Conservation (phyloP, 345 rosid genomes). For the Xanthoceras sorbifolium region DNA sequence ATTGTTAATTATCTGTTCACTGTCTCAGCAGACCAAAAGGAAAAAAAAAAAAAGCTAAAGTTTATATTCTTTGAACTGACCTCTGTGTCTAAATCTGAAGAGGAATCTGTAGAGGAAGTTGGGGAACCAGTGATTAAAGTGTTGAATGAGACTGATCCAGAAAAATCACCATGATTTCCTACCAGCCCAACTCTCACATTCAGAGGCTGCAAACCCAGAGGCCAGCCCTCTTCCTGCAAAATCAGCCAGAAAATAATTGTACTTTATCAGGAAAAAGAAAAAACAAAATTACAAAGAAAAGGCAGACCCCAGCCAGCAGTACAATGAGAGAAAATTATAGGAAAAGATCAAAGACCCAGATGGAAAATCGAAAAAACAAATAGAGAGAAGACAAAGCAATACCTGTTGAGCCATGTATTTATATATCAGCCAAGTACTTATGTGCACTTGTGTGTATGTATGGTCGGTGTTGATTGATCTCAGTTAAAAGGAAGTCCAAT, state of each 20-base stretch:
- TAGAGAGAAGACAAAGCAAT: conserved; percentile 27
- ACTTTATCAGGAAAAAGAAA: conserved; percentile 11
- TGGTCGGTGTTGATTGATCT: conserved; percentile 25
- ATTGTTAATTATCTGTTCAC: neutral
- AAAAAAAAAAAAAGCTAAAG: neutral
- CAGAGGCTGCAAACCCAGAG: conserved; percentile 51
- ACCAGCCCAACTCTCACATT: conserved; percentile 38
- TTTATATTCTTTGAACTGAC: conserved; percentile 38
- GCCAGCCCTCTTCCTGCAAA: conserved; percentile 55
- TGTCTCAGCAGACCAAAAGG: neutral
- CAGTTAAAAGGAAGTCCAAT: conserved; percentile 8
- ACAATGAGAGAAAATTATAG: conserved; percentile 18
- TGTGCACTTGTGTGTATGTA: neutral
- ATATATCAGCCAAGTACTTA: conserved; percentile 3
- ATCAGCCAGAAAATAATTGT: conserved; percentile 15
- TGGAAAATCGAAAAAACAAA: conserved; percentile 8
- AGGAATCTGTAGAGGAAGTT: conserved; percentile 43
- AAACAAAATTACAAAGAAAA: conserved; percentile 11
- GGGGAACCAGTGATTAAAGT: conserved; percentile 50
- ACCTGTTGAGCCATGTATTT: conserved; percentile 39
- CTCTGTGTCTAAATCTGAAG: conserved; percentile 63
- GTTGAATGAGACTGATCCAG: conserved; percentile 48
- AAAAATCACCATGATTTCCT: conserved; percentile 29
- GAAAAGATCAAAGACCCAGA: conserved; percentile 22
- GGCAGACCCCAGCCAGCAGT: conserved; percentile 9